Base-by-base conservation (phyloP, 1,284 basidiomycete genomes). In the Hymenochaete sp. region DNA sequence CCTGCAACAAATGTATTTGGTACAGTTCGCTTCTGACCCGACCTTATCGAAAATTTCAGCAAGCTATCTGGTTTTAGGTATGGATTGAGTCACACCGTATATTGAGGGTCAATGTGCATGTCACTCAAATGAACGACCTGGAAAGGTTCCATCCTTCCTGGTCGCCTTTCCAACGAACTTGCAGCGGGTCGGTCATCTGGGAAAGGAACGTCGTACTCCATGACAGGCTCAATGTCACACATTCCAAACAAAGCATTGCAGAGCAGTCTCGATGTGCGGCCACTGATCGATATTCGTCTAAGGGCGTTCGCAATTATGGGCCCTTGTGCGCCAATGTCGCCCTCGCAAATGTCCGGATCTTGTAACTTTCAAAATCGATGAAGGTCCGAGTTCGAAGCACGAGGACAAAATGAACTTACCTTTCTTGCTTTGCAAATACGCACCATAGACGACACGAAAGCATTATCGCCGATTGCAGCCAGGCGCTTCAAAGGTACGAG, bases 301-400 rank as follows among this genome's bases (percentile, higher is more conserved):
- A 81, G 58, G 45, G 69, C 69, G 50, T 79, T 71, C 0, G 77
- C 75, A 26, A 81, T 59, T 52, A 79, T 73, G 8, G 76, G 76
- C 3, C 71, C 77, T 56, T 75, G 70, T 27, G 67, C 58, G 2
- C 53, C 59, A 33, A 79, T 57, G 1, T 69, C 59, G 18, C 78
- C 78, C 38, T 64, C 62, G 55, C 78, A 79, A 9, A 81, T 73
- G 54, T 79, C 75, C 13, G 57, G 55, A 49, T 67, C 65, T 45
- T 64, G 62, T 38, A 66, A 52, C 61, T 61, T 14, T 8, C 11
- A 35, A 27, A 13, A 14, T 24, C 10, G 24, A 24, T n/a, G 11
- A 33, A 13, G n/a, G 25, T 10, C n/a, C 14, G 21, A 14, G 11
- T 21, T 25, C 22, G 3, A 10, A 26, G 33, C 31, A 19, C 11